These are phyloP conservation scores for Microdochium bolleyi DNA, from an alignment of 2,329 filamentous ascomycete species.

Conservation along the genomic window DNA sequence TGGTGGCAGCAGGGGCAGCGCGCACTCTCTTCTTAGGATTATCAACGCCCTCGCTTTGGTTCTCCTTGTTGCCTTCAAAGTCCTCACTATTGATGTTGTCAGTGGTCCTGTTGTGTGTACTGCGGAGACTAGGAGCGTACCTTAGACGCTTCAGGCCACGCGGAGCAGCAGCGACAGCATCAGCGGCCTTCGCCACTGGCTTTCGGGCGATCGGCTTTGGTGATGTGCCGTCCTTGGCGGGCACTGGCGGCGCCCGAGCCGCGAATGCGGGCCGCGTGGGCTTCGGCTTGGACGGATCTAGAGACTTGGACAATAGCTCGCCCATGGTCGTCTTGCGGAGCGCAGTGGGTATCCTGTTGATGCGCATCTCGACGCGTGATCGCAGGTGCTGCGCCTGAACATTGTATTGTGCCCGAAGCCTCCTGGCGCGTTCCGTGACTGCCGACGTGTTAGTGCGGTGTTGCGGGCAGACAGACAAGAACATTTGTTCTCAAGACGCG, in stretches of 20 bases:
- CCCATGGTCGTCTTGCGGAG: slow-evolving; percentile 76
- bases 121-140: slow-evolving; percentile 26
- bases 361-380: slow-evolving; percentile 81
- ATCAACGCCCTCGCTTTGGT: slow-evolving; percentile 48
- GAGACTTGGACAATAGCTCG: slow-evolving; percentile 56
- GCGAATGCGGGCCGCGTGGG: slow-evolving; percentile 14
- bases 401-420: slow-evolving; percentile 81
- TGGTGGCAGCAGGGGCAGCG: slow-evolving; percentile 31
- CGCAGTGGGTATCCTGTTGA: slow-evolving; percentile 81
- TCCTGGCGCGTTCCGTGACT: slow-evolving; percentile 46
- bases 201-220: slow-evolving; percentile 25
- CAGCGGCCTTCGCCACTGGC: slow-evolving; percentile 17
- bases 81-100: slow-evolving; percentile 43
- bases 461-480: not conserved
- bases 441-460: slow-evolving; percentile 10
- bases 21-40: slow-evolving; percentile 64
- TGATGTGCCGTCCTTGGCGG: slow-evolving; percentile 38
- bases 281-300: slow-evolving; percentile 31
- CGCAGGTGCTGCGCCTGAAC: slow-evolving; percentile 80
- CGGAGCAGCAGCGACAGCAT: slow-evolving; percentile 1
- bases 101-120: slow-evolving; percentile 13
- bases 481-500: not conserved
- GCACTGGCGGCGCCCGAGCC: slow-evolving; percentile 35
- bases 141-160: slow-evolving; percentile 40
- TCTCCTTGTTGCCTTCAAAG: slow-evolving; percentile 64